phyloP scores from a whole-genome alignment of 2,329 filamentous ascomycete species.

The Colletotrichum musae region DNA sequence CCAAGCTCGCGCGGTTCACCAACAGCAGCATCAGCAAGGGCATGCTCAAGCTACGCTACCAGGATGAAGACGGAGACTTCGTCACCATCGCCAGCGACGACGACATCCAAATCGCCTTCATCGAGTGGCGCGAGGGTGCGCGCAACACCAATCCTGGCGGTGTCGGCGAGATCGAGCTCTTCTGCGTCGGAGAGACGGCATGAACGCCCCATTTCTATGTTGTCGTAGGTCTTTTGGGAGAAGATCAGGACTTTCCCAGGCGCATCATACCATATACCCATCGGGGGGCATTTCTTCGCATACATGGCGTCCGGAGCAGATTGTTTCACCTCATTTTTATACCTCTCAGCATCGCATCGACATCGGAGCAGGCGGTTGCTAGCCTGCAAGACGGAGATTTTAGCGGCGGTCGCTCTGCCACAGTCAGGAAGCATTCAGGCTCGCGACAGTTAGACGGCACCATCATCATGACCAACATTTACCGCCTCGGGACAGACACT shows the following conservation, averaged over 20 bases:
- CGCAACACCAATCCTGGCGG: constrained; percentile 73
- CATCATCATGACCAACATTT: constrained; percentile 34
- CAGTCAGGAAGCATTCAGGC: constrained; percentile 35
- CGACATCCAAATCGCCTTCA: constrained; percentile 95
- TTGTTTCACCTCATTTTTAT: constrained; percentile 39
- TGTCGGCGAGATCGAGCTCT: constrained; percentile 91
- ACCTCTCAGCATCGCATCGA: constrained; percentile 40
- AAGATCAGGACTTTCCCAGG: constrained; percentile 35
- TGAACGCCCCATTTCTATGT: constrained; percentile 40
- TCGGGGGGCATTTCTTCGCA: constrained; percentile 42
- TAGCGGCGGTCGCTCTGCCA: constrained; percentile 29
- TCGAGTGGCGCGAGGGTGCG: constrained; percentile 87
- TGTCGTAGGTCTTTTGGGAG: constrained; percentile 32
- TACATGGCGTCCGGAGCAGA: constrained; percentile 42
- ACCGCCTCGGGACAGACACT: neutral
- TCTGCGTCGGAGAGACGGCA: constrained; percentile 73
- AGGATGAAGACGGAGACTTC: constrained; percentile 92
- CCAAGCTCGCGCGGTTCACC: constrained; percentile 90
- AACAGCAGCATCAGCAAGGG: constrained; percentile 86
- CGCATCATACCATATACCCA: constrained; percentile 43
- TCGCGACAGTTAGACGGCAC: constrained; percentile 37
- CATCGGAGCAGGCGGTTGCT: constrained; percentile 26
- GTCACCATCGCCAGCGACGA: constrained; percentile 96
- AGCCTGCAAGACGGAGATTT: constrained; percentile 10
- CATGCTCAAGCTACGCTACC: constrained; percentile 88